phyloP scores from a whole-genome alignment of 495 filamentous ascomycete genomes.

The Cudoniella acicularis region DNA sequence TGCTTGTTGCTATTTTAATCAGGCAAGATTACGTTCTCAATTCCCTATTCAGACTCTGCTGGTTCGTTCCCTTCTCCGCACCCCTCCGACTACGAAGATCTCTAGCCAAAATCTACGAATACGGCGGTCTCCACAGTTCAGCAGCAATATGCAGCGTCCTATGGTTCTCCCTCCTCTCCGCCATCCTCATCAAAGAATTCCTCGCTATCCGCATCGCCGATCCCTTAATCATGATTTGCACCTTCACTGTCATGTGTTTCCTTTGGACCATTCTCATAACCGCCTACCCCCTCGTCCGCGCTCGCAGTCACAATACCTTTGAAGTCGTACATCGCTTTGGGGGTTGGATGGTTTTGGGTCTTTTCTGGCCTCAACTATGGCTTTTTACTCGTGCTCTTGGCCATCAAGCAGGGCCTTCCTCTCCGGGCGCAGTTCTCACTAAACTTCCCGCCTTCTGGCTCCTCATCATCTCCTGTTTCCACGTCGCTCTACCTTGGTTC shows the following conservation, averaged over 20 bases:
- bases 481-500: constrained; percentile 65
- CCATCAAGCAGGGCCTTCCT: constrained; percentile 7
- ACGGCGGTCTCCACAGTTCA: constrained; percentile 73
- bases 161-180: constrained; percentile 60
- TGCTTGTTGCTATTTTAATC: constrained; percentile 51
- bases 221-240: constrained; percentile 22
- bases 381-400: constrained; percentile 31
- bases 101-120: constrained; percentile 72
- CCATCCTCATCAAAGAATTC: constrained; percentile 36
- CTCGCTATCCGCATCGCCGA: constrained; percentile 39
- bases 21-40: constrained; percentile 77
- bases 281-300: constrained; percentile 50
- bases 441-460: constrained; percentile 65
- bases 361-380: constrained; percentile 55
- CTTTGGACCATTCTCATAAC: constrained; percentile 42
- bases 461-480: constrained; percentile 53
- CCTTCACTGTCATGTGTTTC: constrained; percentile 39
- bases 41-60: constrained; percentile 60
- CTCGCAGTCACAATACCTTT: constrained; percentile 58
- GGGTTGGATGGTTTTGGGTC: constrained; percentile 56
- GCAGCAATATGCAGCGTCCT: constrained; percentile 62
- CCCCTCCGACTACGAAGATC: constrained; percentile 61
- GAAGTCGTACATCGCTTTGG: constrained; percentile 65
- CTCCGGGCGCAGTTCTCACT: constrained; percentile 38
- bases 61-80: constrained; percentile 47